phyloP scores from a whole-genome alignment of 139 green algal genomes.

The Ulvella scutata region DNA sequence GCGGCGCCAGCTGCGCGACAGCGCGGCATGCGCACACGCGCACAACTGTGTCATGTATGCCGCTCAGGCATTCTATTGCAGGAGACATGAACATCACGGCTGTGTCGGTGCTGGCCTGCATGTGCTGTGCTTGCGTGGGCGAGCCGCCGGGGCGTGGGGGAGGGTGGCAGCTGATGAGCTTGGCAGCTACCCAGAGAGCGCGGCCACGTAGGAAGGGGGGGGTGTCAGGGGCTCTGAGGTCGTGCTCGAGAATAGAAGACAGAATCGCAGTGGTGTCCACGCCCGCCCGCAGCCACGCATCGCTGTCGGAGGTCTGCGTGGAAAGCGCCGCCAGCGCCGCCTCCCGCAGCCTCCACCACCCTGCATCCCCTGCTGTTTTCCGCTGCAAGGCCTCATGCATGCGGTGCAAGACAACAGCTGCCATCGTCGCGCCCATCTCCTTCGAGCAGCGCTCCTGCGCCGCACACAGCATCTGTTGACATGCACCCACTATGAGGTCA shows the following conservation, averaged over 20 bases:
- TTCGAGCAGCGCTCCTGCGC: neutral
- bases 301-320: neutral
- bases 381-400: neutral
- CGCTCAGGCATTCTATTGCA: neutral
- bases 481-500: no score
- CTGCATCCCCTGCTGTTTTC: neutral
- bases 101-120: no score
- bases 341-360: neutral
- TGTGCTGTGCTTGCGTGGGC: no score
- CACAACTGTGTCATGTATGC: neutral
- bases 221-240: neutral
- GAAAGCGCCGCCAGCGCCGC: neutral
- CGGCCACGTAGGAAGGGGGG: neutral
- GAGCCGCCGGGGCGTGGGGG: no score
- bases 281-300: neutral
- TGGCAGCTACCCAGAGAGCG: neutral
- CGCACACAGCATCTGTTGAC: no score
- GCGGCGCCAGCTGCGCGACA: neutral
- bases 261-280: neutral
- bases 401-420: neutral
- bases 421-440: neutral
- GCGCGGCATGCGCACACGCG: neutral
- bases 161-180: neutral
- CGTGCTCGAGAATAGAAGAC: neutral
- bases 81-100: no score